phyloP scores from a whole-genome alignment of 192 early-diverging fungal species.

The Coemansia javaensis region DNA sequence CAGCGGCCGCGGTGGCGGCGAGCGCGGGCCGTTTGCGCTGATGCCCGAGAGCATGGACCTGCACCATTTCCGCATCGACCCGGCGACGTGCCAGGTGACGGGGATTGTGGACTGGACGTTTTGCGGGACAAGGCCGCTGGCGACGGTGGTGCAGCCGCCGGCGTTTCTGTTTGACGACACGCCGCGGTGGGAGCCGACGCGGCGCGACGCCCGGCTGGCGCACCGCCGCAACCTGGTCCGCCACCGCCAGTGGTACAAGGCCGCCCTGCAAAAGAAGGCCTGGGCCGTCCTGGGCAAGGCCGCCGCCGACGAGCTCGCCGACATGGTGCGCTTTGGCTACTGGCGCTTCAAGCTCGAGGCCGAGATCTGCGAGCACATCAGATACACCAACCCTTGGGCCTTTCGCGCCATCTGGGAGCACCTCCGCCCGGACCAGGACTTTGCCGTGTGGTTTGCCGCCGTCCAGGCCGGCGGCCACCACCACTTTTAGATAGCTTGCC shows the following conservation, averaged over 20 bases:
- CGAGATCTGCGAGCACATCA: slow-evolving; percentile 23
- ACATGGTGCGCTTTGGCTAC: slow-evolving; percentile 27
- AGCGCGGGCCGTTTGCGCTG: slow-evolving; percentile 36
- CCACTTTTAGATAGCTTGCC: too few species aligned
- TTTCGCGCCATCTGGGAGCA: slow-evolving; percentile 42
- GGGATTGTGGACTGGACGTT: slow-evolving; percentile 42
- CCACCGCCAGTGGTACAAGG: slow-evolving; percentile 37
- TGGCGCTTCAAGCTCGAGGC: slow-evolving; percentile 43
- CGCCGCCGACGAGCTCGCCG: slow-evolving; percentile 8
- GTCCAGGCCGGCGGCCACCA: slow-evolving; percentile 1
- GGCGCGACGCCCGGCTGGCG: slow-evolving; percentile 11
- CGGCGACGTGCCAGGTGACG: slow-evolving; percentile 4
- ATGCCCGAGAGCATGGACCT: slow-evolving; percentile 36
- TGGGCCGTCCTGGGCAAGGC: slow-evolving; percentile 19
- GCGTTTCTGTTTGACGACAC: slow-evolving; percentile 42
- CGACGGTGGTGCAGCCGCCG: slow-evolving; percentile 31
- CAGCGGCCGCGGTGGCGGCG: neutral
- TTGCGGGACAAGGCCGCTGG: slow-evolving; percentile 16
- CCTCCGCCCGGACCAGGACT: slow-evolving; percentile 15
- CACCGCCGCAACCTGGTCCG: slow-evolving; percentile 39
- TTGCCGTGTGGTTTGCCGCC: slow-evolving; percentile 40
- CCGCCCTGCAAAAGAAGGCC: slow-evolving; percentile 22
- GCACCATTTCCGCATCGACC: slow-evolving; percentile 24
- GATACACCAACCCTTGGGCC: slow-evolving; percentile 40
- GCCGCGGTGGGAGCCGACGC: slow-evolving; percentile 36